phyloP scores from a whole-genome alignment of 257 asterid genomes.

The Solanum arcanum region DNA sequence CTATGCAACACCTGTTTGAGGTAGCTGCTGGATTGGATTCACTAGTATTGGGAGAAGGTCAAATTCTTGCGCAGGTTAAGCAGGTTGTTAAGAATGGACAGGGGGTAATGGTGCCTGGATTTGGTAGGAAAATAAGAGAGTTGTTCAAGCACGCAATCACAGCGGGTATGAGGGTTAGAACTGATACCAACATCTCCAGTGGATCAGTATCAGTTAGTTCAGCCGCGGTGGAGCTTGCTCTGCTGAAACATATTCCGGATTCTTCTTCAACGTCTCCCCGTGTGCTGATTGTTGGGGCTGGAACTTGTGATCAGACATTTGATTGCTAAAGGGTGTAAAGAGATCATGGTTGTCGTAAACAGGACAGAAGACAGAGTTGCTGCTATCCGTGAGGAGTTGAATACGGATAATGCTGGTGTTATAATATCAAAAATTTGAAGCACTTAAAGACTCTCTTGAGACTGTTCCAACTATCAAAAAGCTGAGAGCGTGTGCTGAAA shows the following conservation, averaged over 20 bases:
- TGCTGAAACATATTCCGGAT: conserved; percentile 52
- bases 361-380: conserved; percentile 68
- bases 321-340: conserved; percentile 63
- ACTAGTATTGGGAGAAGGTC: conserved; percentile 89
- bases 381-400: conserved; percentile 46
- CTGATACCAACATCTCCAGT: conserved; percentile 62
- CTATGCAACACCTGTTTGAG: conserved; percentile 64
- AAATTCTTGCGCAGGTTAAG: conserved; percentile 85
- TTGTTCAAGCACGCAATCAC: conserved; percentile 73
- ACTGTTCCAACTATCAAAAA: conserved; percentile 85
- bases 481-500: conserved; percentile 69
- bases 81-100: conserved; percentile 76
- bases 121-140: conserved; percentile 67
- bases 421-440: conserved; percentile 54
- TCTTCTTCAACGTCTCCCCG: conserved; percentile 26
- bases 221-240: conserved; percentile 92
- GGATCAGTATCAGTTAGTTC: conserved; percentile 95
- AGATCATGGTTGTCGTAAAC: conserved; percentile 55
- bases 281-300: conserved; percentile 81
- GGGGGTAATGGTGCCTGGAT: conserved; percentile 51
- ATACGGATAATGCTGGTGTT: conserved; percentile 27
- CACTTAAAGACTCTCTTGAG: conserved; percentile 77
- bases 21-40: conserved; percentile 91
- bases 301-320: conserved; percentile 79
- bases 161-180: conserved; percentile 93